Base-by-base conservation (phyloP, 495 filamentous ascomycete genomes). In the Penicillium daleae region DNA sequence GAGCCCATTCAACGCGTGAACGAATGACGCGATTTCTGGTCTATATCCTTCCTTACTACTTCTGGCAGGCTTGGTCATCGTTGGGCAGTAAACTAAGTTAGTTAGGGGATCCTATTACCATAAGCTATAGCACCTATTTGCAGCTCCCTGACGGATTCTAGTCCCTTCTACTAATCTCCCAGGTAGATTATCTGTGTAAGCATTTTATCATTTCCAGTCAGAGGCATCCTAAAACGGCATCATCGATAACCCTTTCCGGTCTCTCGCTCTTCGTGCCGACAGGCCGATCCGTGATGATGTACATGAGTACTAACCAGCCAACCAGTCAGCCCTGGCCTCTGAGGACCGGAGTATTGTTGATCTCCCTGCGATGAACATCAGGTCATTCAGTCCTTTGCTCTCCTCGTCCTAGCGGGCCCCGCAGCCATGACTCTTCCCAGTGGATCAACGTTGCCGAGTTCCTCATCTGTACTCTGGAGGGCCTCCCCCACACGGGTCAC, bases 401-500 rank as follows among this genome's bases (percentile, higher is more conserved):
- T 17, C 17, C 22, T 42, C 13, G 56, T 31, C 29, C 19, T 58
- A 48, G 58, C 22, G 51, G 29, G 51, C 65, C 67, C 65, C 67
- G 61, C 59, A 55, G 57, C 44, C 12, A 27, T 50, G 24, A 50
- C 10, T 29, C 24, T 27, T 50, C 0, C 1, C 3, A 5, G 10
- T 33, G 17, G 51, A 37, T 54, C 32, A 15, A 33, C 5, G 46
- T 24, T 49, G 46, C 46, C 46, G 46, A 49, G 46, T 55, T 35
- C 5, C 50, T 9, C 7, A 3, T 31, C 29, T 29, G 27, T 7
- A 13, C 19, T 33, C n/a, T 55, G 8, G 6, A 33, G 39, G 27
- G 4, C 35, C 49, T 46, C 59, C 67, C 66, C 58, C 66, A 67
- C 58, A 62, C 59, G 67, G 68, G 53, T 65, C 65, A 63, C 49